phyloP scores from a whole-genome alignment of 2,329 filamentous ascomycete species.

The Sclerotinia minor region DNA sequence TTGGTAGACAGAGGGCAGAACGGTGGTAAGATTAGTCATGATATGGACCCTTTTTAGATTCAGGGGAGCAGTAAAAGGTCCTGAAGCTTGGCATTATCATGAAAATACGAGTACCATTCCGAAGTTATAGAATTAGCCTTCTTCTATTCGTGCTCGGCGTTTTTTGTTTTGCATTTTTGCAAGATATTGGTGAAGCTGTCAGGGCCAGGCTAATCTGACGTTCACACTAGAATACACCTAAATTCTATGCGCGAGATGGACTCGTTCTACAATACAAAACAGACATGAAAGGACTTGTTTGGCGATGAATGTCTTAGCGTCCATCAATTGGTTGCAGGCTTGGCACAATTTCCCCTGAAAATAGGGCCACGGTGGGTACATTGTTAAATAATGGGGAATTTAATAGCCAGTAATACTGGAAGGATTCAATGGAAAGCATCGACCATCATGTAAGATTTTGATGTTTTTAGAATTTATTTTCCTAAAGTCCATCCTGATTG shows the following conservation, averaged over 20 bases:
- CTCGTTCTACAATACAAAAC: not conserved
- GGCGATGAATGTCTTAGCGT: not conserved
- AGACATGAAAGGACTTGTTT: constrained; percentile 4
- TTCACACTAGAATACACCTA: not conserved
- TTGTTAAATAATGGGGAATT: not conserved
- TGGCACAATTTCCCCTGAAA: constrained; percentile 6
- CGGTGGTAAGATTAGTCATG: constrained; percentile 1
- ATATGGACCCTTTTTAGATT: constrained; percentile 9
- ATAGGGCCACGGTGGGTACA: not conserved
- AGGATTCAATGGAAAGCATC: not conserved
- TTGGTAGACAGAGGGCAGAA: not conserved
- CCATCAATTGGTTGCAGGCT: constrained; percentile 2
- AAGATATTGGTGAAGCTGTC: not conserved
- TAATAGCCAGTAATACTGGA: not conserved
- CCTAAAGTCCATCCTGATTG: constrained; percentile 1
- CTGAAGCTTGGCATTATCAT: not conserved
- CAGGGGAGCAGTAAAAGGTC: not conserved
- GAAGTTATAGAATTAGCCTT: not conserved
- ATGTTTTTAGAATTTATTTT: constrained; percentile 1
- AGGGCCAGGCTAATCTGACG: not conserved
- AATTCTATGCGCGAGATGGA: not conserved
- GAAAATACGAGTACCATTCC: not conserved
- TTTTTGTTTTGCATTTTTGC: not conserved
- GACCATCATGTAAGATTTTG: not conserved
- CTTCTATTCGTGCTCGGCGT: not conserved